phyloP scores from a whole-genome alignment of 2,329 filamentous ascomycete species.

The Aureobasidium subglaciale region DNA sequence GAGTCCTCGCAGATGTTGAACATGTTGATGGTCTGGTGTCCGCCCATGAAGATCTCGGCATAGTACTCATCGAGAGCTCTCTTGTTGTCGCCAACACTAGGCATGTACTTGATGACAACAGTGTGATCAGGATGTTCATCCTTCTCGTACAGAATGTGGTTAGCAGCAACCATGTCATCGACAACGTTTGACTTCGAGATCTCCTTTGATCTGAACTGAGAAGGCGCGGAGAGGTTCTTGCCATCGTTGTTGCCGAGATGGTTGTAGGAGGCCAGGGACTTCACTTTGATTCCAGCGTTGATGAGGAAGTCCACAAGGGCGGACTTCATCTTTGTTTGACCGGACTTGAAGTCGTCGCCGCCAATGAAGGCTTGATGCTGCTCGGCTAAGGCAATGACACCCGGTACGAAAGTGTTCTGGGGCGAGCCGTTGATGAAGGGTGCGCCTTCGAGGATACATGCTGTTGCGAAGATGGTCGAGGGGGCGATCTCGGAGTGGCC shows the following conservation, averaged over 20 bases:
- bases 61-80: constrained; percentile 98
- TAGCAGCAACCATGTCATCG: constrained; percentile 98
- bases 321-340: constrained; percentile 99
- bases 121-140: constrained; percentile 96
- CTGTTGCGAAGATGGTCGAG: constrained; percentile 92
- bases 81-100: constrained; percentile 97
- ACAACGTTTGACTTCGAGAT: constrained; percentile 99
- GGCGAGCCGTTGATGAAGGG: constrained; percentile 99
- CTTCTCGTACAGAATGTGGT: constrained; percentile 79
- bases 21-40: constrained; percentile 94
- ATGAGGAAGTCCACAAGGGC: constrained; percentile 97
- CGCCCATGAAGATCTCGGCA: constrained; percentile 97
- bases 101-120: constrained; percentile 99
- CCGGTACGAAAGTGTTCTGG: constrained; percentile 97
- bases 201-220: constrained; percentile 99
- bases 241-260: constrained; percentile 99
- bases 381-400: constrained; percentile 82
- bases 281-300: constrained; percentile 97
- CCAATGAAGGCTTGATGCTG: constrained; percentile 84
- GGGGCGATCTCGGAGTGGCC: constrained; percentile 90
- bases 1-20: constrained; percentile 99
- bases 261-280: constrained; percentile 98
- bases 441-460: constrained; percentile 78
- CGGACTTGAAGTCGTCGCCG: constrained; percentile 98
- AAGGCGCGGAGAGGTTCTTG: constrained; percentile 95